Base-by-base conservation (phyloP, 2,329 filamentous ascomycete species). In the Ramularia collo-cygni region DNA sequence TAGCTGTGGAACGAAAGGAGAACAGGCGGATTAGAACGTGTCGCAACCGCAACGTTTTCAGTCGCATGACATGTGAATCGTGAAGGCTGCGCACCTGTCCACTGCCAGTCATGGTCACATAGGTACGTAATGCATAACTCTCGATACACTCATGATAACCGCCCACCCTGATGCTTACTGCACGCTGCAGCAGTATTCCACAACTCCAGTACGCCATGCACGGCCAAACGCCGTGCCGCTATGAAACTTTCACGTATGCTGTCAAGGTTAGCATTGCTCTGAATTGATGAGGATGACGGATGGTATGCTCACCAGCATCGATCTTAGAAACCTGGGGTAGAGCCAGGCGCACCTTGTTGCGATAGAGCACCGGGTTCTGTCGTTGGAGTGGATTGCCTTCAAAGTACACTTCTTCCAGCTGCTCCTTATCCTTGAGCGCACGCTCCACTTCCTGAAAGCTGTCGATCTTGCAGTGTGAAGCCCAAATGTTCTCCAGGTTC, bases 301-400 rank as follows among this genome's bases (percentile, higher is more conserved):
- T n/a, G n/a, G 8, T 10, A 37, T 10, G 85, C 88, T 79, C 72
- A 95, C 90, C 93, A 43, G 92, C 92, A 76, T 98, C 92, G 61
- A 98, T 95, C 70, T 98, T 89, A 60, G 77, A 77, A 37, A 98
- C 70, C 63, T 92, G 83, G 42, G 92, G 92, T 63, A 98, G 64
- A 24, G 88, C 84, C 62, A 98, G 66, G 43, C 83, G 76, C 30
- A 98, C 79, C 67, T 98, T 98, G 67, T 95, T 96, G 57, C 92
- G 74, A 65, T 98, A 98, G 46, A 95, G 66, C 1, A 85, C 85
- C n/a, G 85, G 84, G 4, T 76, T 78, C 39, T 74, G 75, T 45
- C 79, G 71, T 67, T 98, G 92, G 53, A 98, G 64, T 17, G 89
- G 90, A 56, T 94, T 95, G 1, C 88, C 89, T 61, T 98, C 92